Conservation (phyloP, 306 rosid genomes). For the Dryas octopetala region DNA sequence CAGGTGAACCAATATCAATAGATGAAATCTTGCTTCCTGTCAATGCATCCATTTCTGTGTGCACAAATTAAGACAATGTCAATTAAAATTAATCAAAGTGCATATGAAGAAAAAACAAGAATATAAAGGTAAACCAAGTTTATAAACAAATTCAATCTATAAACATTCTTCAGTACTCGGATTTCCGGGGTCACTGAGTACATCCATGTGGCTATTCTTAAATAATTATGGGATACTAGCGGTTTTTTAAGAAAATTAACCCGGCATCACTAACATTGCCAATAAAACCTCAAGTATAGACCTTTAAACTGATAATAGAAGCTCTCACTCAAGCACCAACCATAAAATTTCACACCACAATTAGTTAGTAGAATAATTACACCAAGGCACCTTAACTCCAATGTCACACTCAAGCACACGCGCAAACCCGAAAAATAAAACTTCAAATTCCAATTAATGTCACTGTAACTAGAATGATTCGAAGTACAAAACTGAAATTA, state of each 20-base stretch:
- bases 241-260: neutral
- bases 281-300: neutral
- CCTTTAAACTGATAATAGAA: neutral
- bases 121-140: neutral
- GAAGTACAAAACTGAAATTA: neutral
- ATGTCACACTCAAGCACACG: neutral
- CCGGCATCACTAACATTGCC: neutral
- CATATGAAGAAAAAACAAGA: neutral
- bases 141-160: neutral
- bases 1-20: constrained; percentile 87
- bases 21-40: constrained; percentile 92
- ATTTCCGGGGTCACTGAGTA: neutral
- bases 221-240: neutral
- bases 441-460: neutral
- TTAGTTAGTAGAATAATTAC: neutral
- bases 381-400: neutral
- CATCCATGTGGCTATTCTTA: neutral
- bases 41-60: constrained; percentile 83
- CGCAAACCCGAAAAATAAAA: neutral
- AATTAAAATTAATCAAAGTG: neutral
- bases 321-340: neutral
- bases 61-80: constrained; percentile 20
- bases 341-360: neutral
- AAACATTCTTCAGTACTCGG: neutral
- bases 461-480: neutral